These are phyloP conservation scores for Fusarium succisae DNA, from an alignment of 2,329 filamentous ascomycete species.

Conservation along the genomic window DNA sequence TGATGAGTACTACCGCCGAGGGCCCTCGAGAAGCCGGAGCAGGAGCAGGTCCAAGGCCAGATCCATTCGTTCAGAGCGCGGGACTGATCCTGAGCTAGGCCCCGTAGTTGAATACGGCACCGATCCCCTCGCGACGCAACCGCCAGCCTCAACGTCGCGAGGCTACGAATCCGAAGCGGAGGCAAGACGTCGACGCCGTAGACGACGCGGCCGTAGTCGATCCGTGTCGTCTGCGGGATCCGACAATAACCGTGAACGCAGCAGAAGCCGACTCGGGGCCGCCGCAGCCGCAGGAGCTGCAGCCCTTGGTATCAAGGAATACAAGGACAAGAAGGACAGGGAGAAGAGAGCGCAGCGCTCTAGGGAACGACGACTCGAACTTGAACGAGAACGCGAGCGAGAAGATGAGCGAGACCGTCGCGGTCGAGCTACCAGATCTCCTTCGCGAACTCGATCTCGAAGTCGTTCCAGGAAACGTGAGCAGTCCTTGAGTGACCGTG, in stretches of 20 bases:
- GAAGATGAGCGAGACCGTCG: constrained; percentile 32
- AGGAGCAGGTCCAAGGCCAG: constrained; percentile 63
- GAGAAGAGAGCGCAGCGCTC: constrained; percentile 49
- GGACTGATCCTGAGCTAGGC: constrained; percentile 73
- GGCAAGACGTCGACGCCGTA: constrained; percentile 52
- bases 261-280: constrained; percentile 63
- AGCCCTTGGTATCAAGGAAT: constrained; percentile 70
- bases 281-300: constrained; percentile 68
- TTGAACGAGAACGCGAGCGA: constrained; percentile 35
- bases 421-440: constrained; percentile 44
- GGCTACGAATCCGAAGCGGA: constrained; percentile 61
- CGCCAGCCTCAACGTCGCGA: constrained; percentile 47
- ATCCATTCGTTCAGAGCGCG: constrained; percentile 60
- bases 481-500: constrained; percentile 11
- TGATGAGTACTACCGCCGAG: constrained; percentile 49
- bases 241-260: constrained; percentile 56
- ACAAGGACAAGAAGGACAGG: constrained; percentile 56
- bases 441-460: constrained; percentile 30
- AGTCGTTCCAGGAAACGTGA: constrained; percentile 45
- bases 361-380: constrained; percentile 44
- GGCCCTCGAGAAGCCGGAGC: constrained; percentile 50
- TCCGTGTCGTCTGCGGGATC: constrained; percentile 47
- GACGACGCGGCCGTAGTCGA: constrained; percentile 50
- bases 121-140: constrained; percentile 61
- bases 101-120: constrained; percentile 71